Conservation (phyloP, 2,329 filamentous ascomycete species). For the Aschersonia sp. region DNA sequence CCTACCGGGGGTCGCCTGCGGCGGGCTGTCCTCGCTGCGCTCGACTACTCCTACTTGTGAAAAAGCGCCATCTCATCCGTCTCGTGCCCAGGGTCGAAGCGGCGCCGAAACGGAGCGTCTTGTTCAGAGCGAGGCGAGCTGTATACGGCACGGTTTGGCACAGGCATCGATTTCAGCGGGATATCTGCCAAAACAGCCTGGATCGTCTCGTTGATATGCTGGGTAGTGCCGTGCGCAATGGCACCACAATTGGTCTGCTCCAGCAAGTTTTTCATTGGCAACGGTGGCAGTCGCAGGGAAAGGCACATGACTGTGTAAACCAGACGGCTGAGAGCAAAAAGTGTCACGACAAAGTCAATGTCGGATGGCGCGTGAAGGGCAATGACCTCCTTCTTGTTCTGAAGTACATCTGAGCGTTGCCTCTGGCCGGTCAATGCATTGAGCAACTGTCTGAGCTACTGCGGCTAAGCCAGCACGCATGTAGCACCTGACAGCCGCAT, state of each 20-base stretch:
- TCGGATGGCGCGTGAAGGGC: slow-evolving; percentile 45
- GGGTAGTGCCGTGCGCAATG: neutral
- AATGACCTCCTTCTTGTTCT: neutral
- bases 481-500: neutral
- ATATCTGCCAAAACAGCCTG: neutral
- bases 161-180: neutral
- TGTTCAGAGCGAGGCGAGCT: neutral
- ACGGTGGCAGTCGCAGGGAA: neutral
- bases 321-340: slow-evolving; percentile 1
- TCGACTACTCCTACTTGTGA: no score
- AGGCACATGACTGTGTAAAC: neutral
- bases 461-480: neutral
- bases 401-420: neutral
- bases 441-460: neutral
- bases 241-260: neutral
- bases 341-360: slow-evolving; percentile 11
- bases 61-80: neutral
- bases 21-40: no score
- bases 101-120: neutral
- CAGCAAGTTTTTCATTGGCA: neutral
- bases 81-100: neutral
- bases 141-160: neutral
- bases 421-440: no score
- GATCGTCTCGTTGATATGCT: neutral
- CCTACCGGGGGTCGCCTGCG: no score